These are phyloP conservation scores for Solanum sejunctum DNA, from an alignment of 257 asterid species.

Conservation along the genomic window DNA sequence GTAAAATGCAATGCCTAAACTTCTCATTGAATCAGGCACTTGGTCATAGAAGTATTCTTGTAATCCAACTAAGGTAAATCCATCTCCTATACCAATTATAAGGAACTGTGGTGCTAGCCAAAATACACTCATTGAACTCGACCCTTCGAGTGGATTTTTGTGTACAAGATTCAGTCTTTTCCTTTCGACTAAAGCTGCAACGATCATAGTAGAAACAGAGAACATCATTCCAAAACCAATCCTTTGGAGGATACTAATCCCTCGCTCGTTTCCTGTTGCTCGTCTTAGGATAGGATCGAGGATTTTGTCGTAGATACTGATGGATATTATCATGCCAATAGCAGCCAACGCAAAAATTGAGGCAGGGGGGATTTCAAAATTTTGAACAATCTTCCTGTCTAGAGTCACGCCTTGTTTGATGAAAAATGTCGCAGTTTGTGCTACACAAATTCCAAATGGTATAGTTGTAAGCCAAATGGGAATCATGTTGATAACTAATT, in stretches of 20 bases:
- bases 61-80: constrained; percentile 67
- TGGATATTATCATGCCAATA: constrained; percentile 51
- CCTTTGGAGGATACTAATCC: constrained; percentile 53
- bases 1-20: constrained; percentile 67
- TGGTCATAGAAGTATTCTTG: constrained; percentile 82
- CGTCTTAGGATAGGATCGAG: constrained; percentile 52
- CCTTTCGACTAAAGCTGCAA: constrained; percentile 55
- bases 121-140: constrained; percentile 66
- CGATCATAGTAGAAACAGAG: constrained; percentile 37
- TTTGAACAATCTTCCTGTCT: constrained; percentile 9
- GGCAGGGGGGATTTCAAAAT: constrained; percentile 59
- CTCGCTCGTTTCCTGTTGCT: constrained; percentile 50
- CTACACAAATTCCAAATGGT: constrained; percentile 50
- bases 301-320: constrained; percentile 44
- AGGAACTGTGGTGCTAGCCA: constrained; percentile 90
- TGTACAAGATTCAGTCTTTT: constrained; percentile 20
- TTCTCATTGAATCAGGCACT: constrained; percentile 88
- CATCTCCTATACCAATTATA: constrained; percentile 58
- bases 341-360: constrained; percentile 52
- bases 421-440: constrained; percentile 50
- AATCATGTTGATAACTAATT: constrained; percentile 48
- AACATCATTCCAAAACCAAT: constrained; percentile 68
- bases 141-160: constrained; percentile 12
- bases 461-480: constrained; percentile 69
- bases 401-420: constrained; percentile 47